Evolutionary conservation across 1,284 basidiomycete species (phyloP), one percentile per base, ranked within the genome.

Genomic region (Sphaerobolus stellatus): DNA sequence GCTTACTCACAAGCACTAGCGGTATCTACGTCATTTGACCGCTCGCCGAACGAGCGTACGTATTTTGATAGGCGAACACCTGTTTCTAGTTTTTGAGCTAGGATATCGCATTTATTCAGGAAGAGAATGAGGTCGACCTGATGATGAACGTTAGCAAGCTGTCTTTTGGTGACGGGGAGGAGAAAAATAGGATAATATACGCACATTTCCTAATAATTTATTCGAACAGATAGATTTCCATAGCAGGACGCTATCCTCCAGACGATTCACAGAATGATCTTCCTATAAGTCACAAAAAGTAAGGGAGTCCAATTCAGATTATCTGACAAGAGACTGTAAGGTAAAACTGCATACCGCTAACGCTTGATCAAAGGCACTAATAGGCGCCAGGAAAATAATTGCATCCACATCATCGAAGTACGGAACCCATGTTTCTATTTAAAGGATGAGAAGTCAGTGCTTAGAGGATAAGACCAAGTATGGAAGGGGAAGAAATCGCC

Each of bases 301-400:
- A 60, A 73, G 68, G 63, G 24, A 22, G 31, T n/a, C n/a, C n/a
- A n/a, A n/a, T n/a, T n/a, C n/a, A n/a, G n/a, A n/a, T n/a, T 49
- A 30, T 53, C 22, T 36, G 45, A 28, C 46, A 40, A 48, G 53
- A n/a, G 56, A 50, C 53, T 38, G 34, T 44, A 44, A 18, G 5
- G 71, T 81, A 53, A n/a, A n/a, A n/a, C 54, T 84, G 86, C 50
- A 88, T 68, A 90, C 88, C 20, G 79, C 70, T 7, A 90, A 75
- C 5, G 84, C 84, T 64, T 90, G 87, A 68, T 90, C 88, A 61
- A 90, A 90, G 11, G 81, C 84, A 27, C 84, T 86, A 71, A 90
- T 89, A 14, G 88, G 88, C 18, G 86, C 88, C 14, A 90, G 80
- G 68, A 90, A 90, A 58, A 90, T 88, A 62, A 90, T 90, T 2